These are phyloP conservation scores for Penicillium goetzii DNA, from an alignment of 495 filamentous ascomycete species.

Conservation along the genomic window DNA sequence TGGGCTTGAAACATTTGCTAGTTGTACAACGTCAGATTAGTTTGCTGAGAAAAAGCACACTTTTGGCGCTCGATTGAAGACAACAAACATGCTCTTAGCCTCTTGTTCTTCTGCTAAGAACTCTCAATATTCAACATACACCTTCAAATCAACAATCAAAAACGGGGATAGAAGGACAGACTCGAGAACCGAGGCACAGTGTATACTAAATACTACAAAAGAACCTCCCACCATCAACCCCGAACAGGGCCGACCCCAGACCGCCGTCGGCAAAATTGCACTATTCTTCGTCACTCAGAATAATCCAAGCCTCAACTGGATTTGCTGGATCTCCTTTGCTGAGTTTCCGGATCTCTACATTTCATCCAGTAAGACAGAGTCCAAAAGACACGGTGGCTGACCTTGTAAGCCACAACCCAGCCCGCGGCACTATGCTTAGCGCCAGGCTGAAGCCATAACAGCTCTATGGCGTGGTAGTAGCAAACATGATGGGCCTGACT, in stretches of 20 bases:
- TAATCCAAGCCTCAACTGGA: not conserved
- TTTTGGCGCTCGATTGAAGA: not conserved
- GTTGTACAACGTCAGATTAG: not conserved
- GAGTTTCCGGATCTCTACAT: not conserved
- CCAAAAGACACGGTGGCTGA: not conserved
- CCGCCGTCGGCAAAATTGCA: slow-evolving; percentile 11
- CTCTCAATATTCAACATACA: not conserved
- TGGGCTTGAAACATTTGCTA: not conserved
- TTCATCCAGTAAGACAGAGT: not conserved
- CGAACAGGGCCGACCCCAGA: not conserved
- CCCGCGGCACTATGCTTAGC: not conserved
- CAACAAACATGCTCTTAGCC: not conserved
- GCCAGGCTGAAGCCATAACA: not conserved
- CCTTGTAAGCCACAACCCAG: not conserved
- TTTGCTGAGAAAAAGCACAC: not conserved
- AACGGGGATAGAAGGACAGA: not conserved
- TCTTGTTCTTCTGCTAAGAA: not conserved
- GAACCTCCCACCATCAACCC: not conserved
- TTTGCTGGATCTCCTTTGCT: not conserved
- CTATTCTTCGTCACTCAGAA: not conserved
- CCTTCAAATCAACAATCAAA: not conserved
- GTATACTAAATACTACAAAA: not conserved
- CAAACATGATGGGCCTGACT: not conserved
- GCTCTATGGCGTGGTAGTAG: not conserved
- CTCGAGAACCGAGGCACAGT: not conserved